Base-by-base conservation (phyloP, 495 filamentous ascomycete species). In the Clavariopsis aquatica region DNA sequence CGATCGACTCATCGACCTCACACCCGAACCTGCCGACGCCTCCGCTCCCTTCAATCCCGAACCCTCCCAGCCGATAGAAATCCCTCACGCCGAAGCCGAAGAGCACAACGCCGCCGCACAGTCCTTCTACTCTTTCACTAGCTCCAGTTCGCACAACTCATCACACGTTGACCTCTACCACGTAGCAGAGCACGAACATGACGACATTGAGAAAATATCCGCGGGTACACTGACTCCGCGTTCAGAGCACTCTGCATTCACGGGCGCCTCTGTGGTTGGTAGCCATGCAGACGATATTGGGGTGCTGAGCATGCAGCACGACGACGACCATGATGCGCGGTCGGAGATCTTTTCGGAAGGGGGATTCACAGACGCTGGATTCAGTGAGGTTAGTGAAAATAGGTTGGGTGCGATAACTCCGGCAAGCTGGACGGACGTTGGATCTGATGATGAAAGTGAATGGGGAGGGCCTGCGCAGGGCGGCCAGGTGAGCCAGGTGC, bases 401-500 rank as follows among this genome's bases (percentile, higher is more conserved):
- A 23, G 45, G 23, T 1, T 43, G 17, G 70, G 70, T 20, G 62
- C 54, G 8, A 58, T 62, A 46, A 72, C 70, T 36, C 70, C 70
- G 41, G 31, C n/a, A 1, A 67, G 63, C 27, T 72, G 70, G 70
- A 72, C 70, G 23, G 70, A 72, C 65, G 64, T 72, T 7, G 70
- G 63, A 12, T 70, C 67, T 54, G 70, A 72, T 57, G 66, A 66
- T 59, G 66, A 62, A 49, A 72, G 70, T 43, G 66, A 72, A 60
- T 68, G 52, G 58, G 63, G 58, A 2, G 54, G 47, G n/a, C 26
- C 38, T 1, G 64, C 38, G 29, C 53, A 64, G 65, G 43, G 49
- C 12, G 36, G 49, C 17, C 24, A 52, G 22, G 60, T 56, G 1
- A 38, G 49, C 24, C 55, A 65, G 56, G 36, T 46, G 53, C 63